A percentile compares a stretch with the other conserved stretches of the same genome.
These are phyloP conservation scores for Pseudogymnoascus sp. DNA, from an alignment of 2,329 filamentous ascomycete species.

Conservation along the genomic window DNA sequence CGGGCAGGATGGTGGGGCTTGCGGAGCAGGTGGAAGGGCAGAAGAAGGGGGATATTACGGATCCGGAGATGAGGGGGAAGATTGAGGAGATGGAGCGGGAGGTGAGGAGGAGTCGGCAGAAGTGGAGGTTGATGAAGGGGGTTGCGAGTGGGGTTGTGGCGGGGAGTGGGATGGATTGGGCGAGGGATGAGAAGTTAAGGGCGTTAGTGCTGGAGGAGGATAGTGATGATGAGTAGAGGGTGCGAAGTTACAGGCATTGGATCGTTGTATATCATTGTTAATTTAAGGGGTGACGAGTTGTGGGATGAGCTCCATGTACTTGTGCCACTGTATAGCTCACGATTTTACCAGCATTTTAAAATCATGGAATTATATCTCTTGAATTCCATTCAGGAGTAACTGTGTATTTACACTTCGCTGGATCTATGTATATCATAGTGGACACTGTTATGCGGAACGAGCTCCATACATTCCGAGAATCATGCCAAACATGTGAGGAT, in stretches of 20 bases:
- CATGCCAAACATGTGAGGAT: background rate
- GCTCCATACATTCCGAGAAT: background rate
- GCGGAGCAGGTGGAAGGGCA: conserved; percentile 48
- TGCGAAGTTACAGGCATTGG: background rate
- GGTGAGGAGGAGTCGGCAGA: conserved; percentile 54
- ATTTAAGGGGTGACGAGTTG: background rate
- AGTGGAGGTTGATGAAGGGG: conserved; percentile 70
- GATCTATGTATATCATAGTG: background rate
- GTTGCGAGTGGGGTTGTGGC: conserved; percentile 71
- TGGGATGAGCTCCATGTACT: background rate
- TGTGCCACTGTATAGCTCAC: background rate
- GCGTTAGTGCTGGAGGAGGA: conserved; percentile 66
- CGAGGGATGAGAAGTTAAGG: conserved; percentile 57
- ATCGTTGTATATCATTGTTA: conserved; percentile 4
- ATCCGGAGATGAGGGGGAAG: conserved; percentile 46
- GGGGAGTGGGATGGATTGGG: conserved; percentile 80
- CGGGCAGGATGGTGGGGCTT: conserved; percentile 55
- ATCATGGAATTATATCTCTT: background rate
- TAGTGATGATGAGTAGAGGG: conserved; percentile 33
- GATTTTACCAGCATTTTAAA: background rate
- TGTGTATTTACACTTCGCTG: background rate
- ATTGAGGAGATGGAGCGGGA: conserved; percentile 52
- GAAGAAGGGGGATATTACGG: conserved; percentile 46
- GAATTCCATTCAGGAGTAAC: background rate
- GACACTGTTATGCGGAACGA: background rate